Evolutionary conservation across 352 stramenopile genomes (phyloP).

Genomic region (Discostella stelligera): DNA sequence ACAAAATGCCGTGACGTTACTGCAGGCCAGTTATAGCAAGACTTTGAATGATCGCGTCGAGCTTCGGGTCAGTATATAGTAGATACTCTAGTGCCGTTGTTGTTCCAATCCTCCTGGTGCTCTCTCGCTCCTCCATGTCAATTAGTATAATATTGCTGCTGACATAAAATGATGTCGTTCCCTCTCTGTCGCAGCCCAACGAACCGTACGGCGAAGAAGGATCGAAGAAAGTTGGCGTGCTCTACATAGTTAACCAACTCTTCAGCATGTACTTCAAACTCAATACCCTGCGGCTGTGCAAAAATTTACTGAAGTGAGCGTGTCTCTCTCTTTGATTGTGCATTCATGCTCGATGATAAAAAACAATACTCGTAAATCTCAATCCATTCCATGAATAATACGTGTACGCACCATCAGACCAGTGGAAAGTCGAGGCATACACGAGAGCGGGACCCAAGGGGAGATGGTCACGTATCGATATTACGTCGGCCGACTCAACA

Average conservation of each 20-base stretch:
- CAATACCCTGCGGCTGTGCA: conserved; percentile 91
- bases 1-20: conserved; percentile 66
- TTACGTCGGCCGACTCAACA: conserved; percentile 92
- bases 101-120: too few relatives aligned
- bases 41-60: conserved; percentile 78
- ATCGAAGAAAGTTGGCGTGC: conserved; percentile 76
- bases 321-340: not conserved
- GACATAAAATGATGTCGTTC: too few relatives aligned
- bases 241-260: conserved; percentile 93
- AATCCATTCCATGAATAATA: not conserved
- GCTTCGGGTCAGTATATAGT: conserved; percentile 35
- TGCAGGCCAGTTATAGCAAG: conserved; percentile 76
- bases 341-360: too few relatives aligned
- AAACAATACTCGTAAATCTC: too few relatives aligned
- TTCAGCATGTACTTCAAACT: conserved; percentile 97
- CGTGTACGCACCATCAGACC: conserved; percentile 32
- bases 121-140: too few relatives aligned
- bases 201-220: conserved; percentile 52
- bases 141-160: too few relatives aligned
- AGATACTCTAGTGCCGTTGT: too few relatives aligned
- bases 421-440: conserved; percentile 66
- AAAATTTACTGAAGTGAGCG: conserved; percentile 88
- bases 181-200: conserved; percentile 33
- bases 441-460: conserved; percentile 76
- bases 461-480: conserved; percentile 93